These are phyloP conservation scores for Groenewaldozyma tartarivorans DNA, from an alignment of 805 yeast species.

Conservation along the genomic window DNA sequence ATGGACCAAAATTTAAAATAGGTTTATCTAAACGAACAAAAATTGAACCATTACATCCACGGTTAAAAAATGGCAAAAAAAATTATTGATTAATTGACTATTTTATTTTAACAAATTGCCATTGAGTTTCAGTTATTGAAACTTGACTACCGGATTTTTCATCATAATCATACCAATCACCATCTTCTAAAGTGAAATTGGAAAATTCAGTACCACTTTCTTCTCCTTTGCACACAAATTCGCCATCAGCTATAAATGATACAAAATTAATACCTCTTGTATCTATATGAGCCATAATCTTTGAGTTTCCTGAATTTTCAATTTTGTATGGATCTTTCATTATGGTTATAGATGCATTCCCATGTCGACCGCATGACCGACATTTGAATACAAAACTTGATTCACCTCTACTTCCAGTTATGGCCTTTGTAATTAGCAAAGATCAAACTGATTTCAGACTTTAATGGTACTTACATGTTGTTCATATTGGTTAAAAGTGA, in stretches of 20 bases:
- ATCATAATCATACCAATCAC: slow-evolving; percentile 94
- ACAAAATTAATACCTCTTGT: slow-evolving; percentile 74
- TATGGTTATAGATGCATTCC: slow-evolving; percentile 24
- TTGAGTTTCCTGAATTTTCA: slow-evolving; percentile 36
- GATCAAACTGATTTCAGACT: neutral
- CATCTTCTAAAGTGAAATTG: slow-evolving; percentile 64
- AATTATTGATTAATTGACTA: neutral
- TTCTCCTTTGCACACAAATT: slow-evolving; percentile 45
- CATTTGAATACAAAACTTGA: slow-evolving; percentile 79
- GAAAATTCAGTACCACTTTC: slow-evolving; percentile 43
- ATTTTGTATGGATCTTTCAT: slow-evolving; percentile 25
- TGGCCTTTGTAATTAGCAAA: slow-evolving; percentile 10
- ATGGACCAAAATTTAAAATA: neutral
- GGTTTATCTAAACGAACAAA: slow-evolving; percentile 7
- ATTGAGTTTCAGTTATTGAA: slow-evolving; percentile 61
- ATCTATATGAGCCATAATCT: slow-evolving; percentile 58
- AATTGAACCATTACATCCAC: slow-evolving; percentile 1
- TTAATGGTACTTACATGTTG: slow-evolving; percentile 33
- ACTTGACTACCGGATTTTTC: slow-evolving; percentile 76
- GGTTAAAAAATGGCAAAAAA: neutral
- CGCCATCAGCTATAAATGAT: slow-evolving; percentile 60
- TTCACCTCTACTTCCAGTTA: slow-evolving; percentile 67
- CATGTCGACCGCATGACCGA: slow-evolving; percentile 43
- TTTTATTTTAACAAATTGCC: slow-evolving; percentile 42
- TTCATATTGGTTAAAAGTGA: slow-evolving; percentile 42